Evolutionary conservation across 2,329 filamentous ascomycete genomes (phyloP).

Genomic region (Penicillium sp.): DNA sequence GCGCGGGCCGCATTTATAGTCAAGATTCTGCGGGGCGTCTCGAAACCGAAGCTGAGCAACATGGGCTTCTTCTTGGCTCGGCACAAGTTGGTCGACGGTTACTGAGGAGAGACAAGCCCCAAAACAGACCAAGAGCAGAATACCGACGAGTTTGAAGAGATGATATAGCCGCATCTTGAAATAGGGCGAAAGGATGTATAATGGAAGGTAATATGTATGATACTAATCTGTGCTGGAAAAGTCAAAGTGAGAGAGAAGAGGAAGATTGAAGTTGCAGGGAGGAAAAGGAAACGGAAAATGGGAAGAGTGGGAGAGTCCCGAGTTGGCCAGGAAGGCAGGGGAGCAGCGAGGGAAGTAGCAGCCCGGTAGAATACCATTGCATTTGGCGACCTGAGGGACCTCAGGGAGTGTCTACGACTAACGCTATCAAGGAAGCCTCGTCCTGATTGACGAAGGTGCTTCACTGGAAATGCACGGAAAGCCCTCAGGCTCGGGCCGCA

Average conservation of each 20-base stretch:
- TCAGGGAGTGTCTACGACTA: too few species aligned
- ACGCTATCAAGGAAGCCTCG: too few species aligned
- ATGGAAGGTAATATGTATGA: constrained; percentile 26
- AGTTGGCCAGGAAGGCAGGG: too few species aligned
- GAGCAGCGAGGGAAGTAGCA: too few species aligned
- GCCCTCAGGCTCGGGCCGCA: too few species aligned
- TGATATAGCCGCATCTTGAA: constrained; percentile 29
- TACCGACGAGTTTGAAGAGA: constrained; percentile 14
- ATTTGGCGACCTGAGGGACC: too few species aligned
- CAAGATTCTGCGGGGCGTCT: constrained; percentile 17
- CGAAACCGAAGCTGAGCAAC: constrained; percentile 15
- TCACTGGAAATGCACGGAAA: too few species aligned
- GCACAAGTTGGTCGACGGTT: background rate
- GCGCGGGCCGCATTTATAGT: constrained; percentile 40
- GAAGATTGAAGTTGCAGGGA: constrained; percentile 7
- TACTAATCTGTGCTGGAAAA: constrained; percentile 23
- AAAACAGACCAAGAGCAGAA: constrained; percentile 16
- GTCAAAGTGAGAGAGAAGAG: constrained; percentile 9
- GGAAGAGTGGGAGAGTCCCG: background rate
- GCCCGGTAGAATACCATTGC: too few species aligned
- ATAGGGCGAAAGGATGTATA: constrained; percentile 5
- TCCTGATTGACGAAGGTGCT: too few species aligned
- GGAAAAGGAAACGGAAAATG: background rate
- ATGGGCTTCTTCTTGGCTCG: background rate
- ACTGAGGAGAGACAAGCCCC: background rate